Evolutionary conservation across 441 rosid species (phyloP), one percentile per base, ranked within the genome.

Genomic region (Jatropha podagrica): DNA sequence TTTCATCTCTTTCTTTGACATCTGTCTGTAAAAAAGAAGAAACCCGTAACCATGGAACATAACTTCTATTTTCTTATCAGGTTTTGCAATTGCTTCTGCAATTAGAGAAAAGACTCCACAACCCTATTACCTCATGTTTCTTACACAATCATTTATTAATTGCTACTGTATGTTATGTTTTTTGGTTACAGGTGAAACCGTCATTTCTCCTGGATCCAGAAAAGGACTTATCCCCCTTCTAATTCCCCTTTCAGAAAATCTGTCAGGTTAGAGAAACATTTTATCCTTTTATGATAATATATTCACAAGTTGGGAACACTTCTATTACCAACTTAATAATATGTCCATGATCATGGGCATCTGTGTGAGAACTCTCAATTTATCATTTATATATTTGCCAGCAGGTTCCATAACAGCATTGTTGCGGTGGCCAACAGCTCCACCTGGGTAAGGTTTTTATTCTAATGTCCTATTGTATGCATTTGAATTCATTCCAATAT

Each of bases 341-440:
- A 32, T 64, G 56, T 48, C 17, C 27, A 23, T 5, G 26, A 48
- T 56, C 42, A 7, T 5, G 17, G 56, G 18, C 41, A 48, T 61
- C 66, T 49, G 27, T 65, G 58, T 38, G 62, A 55, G 14, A 78
- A 71, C 56, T 68, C 66, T 67, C 58, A 9, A 54, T 71, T 13
- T 58, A 23, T 65, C 52, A 51, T 74, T 74, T 41, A 63, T 72
- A 49, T 6, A 9, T 71, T 49, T 67, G 71, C 68, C 54, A 59
- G 17, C 77, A 93, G 96, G 96, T 77, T 79, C 87, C 62, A 74
- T 87, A 73, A 91, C 95, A 78, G 95, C 93, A 17, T 77, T 93
- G 85, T 81, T 93, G 74, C 86, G 96, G 72, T 93, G 95, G 98
- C 98, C 98, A 72, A 91, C 94, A 42, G 98, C 98, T 83, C 94